Evolutionary conservation across 352 stramenopile species (phyloP), one percentile per base, ranked within the genome.

Genomic region (Sclerospora graminicola): DNA sequence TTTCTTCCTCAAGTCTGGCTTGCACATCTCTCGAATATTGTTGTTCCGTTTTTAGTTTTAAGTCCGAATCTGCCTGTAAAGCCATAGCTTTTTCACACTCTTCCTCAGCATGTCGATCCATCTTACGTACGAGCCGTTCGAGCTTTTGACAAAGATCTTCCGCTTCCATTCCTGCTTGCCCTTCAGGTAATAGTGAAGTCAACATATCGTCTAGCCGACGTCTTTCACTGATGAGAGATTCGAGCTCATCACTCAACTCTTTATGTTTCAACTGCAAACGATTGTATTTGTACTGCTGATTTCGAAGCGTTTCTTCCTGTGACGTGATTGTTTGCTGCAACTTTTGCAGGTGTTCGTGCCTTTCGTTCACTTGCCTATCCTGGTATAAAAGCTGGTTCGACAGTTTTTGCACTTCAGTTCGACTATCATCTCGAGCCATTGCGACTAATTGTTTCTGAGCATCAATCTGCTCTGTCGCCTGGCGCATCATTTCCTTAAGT

Each of bases 391-490:
- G 41, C 37, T 78, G 60, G 2, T 19, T 34, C 1, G 48, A 66
- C 14, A 77, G 33, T 15, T 53, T 66, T 29, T 77, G 61, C 28
- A 82, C 15, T 41, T 79, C 60, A 23, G 40, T 54, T 21, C 53
- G 58, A 0, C 65, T 64, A 41, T 78, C 68, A 41, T 76, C 62
- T n/a, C 43, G 70, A 7, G 43, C 56, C 40, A 79, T 41, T 37
- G 56, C 56, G 29, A 61, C 54, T 13, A 60, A 60, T 28, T 78
- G 61, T 28, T 78, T 64, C 14, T 80, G 66, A 4, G 49, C 39
- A 30, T 78, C 56, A 41, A 82, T 62, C 18, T 74, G 63, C 32
- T 69, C 57, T 5, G 54, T 78, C 21, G 65, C 59, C 45, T 75
- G 53, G 1, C 52, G 64, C 63, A 74, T 76, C 14, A 79, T 18